Evolutionary conservation across 257 asterid genomes (phyloP).

Genomic region (Salvia hispanica): DNA sequence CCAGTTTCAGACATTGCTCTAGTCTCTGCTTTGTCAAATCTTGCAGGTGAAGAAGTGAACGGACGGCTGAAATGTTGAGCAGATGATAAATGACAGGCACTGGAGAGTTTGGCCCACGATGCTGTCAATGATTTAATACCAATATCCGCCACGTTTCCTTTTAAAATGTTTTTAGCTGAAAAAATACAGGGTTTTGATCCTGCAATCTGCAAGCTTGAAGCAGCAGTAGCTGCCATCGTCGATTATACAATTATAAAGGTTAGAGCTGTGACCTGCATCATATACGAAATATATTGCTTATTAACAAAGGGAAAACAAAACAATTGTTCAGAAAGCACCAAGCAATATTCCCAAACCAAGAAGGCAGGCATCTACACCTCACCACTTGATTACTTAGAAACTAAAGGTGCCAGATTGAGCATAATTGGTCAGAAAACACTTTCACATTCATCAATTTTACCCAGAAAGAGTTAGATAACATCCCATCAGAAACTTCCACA

Average conservation of each 20-base stretch:
- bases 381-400: slow-evolving; percentile 6
- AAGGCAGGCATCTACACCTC: background rate
- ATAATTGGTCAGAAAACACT: background rate
- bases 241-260: slow-evolving; percentile 21
- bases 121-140: slow-evolving; percentile 33
- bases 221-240: slow-evolving; percentile 70
- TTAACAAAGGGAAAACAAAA: background rate
- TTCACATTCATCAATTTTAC: background rate
- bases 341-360: slow-evolving; percentile 6
- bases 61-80: slow-evolving; percentile 43
- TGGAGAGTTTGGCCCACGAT: slow-evolving; percentile 56
- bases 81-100: slow-evolving; percentile 55
- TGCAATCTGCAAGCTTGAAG: slow-evolving; percentile 62
- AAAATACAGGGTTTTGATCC: slow-evolving; percentile 53
- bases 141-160: slow-evolving; percentile 37
- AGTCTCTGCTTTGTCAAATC: slow-evolving; percentile 39
- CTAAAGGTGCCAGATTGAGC: background rate
- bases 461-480: slow-evolving; percentile 8
- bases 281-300: slow-evolving; percentile 19
- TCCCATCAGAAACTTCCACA: background rate
- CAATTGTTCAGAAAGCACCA: background rate
- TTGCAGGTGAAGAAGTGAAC: slow-evolving; percentile 54
- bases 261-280: slow-evolving; percentile 33
- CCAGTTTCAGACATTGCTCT: slow-evolving; percentile 64
- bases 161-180: slow-evolving; percentile 44